Base-by-base conservation (phyloP, 2,329 filamentous ascomycete genomes). In the Leptographium flavum region DNA sequence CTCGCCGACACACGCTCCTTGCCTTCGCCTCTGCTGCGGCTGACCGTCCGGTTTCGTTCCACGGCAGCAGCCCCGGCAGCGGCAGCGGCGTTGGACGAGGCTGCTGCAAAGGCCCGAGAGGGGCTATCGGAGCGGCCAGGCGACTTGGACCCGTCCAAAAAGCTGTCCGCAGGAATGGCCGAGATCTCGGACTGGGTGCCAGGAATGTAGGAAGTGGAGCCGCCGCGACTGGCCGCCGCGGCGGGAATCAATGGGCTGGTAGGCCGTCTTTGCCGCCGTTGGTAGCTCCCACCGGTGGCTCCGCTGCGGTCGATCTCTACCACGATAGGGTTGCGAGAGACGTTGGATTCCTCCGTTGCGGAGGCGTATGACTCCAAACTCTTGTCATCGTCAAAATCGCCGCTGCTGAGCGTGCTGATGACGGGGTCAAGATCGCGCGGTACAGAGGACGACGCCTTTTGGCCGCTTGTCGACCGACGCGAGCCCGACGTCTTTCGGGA, bases 171-270 rank as follows among this genome's bases (percentile, higher is more conserved):
- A 13, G 74, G 74, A 43, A 78, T 78, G 71, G 84, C 62, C 68
- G 90, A 96, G 42, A 96, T 85, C 57, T 95, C 90, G 3, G 90
- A 95, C 42, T 79, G 69, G 53, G 76, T 77, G 13, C 76, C 71
- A 30, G 76, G 72, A 41, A 79, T 66, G 58, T 83, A 87, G 44
- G 62, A 76, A 58, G 65, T 74, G 19, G 61, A 62, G 56, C 63
- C 81, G 56, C 63, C 81, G 68, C 58, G 72, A 56, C 63, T 81
- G 70, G 58, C 73, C 63, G 64, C 77, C 63, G 59, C 68, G 40
- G 69, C 33, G 17, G 46, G 76, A 49, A 75, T 81, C 57, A 73
- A 74, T 61, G 64, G 90, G 51, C 71, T 94, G 63, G 74, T 83
- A 69, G 68, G 71, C 10, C 51, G 50, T 50, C 71, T 47, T 8